Evolutionary conservation across 352 stramenopile species (phyloP).

Genomic region (Pythium phragmitis): DNA sequence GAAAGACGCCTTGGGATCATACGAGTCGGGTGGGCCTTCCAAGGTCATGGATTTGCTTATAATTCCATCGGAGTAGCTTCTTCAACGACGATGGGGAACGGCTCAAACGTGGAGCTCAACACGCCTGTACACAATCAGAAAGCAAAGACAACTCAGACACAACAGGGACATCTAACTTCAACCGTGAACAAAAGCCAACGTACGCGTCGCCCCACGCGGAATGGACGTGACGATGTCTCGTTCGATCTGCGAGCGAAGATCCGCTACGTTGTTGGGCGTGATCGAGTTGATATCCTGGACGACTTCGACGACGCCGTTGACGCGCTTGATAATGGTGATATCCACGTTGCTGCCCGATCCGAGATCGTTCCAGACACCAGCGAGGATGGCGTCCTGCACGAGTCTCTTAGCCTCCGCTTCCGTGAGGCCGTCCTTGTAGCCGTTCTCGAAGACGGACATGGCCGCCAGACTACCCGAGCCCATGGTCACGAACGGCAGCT

Average conservation of each 20-base stretch:
- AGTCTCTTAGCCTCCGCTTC: conserved; percentile 96
- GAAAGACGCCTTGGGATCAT: not conserved
- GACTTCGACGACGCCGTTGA: conserved; percentile 80
- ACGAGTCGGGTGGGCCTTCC: not conserved
- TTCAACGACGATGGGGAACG: conserved; percentile 73
- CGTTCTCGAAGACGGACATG: conserved; percentile 96
- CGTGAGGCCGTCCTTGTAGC: conserved; percentile 95
- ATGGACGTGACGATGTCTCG: conserved; percentile 84
- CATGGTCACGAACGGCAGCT: conserved; percentile 98
- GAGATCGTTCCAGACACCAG: conserved; percentile 99
- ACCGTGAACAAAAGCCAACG: conserved; percentile 21
- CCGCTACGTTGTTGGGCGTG: conserved; percentile 90
- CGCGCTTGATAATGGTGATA: conserved; percentile 93
- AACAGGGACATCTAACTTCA: not conserved
- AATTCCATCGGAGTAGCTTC: conserved; percentile 78
- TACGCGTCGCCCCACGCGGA: conserved; percentile 78
- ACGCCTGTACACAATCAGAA: conserved; percentile 38
- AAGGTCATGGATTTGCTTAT: conserved; percentile 32
- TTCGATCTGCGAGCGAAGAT: conserved; percentile 85
- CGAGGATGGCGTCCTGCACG: conserved; percentile 95
- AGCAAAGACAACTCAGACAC: not conserved
- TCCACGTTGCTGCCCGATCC: conserved; percentile 97
- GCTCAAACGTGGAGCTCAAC: conserved; percentile 69
- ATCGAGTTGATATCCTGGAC: conserved; percentile 92
- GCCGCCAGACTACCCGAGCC: conserved; percentile 97